Evolutionary conservation across 176 grass and related monocot genomes (phyloP).

Genomic region (Cenchrus purpureus): DNA sequence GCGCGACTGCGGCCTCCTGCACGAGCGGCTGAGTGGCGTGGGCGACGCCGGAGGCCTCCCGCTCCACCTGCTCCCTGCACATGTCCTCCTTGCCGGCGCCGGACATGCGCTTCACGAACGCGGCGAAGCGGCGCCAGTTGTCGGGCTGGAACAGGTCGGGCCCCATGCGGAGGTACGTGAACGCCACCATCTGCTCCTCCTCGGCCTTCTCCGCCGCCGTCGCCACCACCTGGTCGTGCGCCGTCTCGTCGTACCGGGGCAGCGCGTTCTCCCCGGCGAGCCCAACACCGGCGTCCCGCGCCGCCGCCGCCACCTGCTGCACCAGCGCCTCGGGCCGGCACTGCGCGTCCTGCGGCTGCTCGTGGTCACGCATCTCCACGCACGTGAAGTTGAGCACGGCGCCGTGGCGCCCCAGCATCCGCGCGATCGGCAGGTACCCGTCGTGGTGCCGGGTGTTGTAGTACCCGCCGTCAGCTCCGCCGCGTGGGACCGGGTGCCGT

Average conservation of each 20-base stretch:
- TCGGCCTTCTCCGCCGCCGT: constrained; percentile 39
- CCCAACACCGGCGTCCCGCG: constrained; percentile 44
- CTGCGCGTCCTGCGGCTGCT: constrained; percentile 70
- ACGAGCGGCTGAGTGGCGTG: constrained; percentile 62
- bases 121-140: constrained; percentile 74
- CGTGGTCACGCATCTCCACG: constrained; percentile 76
- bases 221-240: constrained; percentile 63
- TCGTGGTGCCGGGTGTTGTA: constrained; percentile 69
- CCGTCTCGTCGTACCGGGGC: constrained; percentile 68
- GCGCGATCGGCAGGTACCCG: constrained; percentile 66
- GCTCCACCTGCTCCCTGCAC: constrained; percentile 41
- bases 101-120: constrained; percentile 67
- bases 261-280: constrained; percentile 78
- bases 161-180: constrained; percentile 83
- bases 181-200: constrained; percentile 70
- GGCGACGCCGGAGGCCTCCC: constrained; percentile 47
- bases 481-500: constrained; percentile 68
- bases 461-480: constrained; percentile 77
- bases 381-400: constrained; percentile 86
- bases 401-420: constrained; percentile 47
- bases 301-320: constrained; percentile 61
- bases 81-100: neutral
- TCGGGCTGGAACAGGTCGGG: constrained; percentile 65
- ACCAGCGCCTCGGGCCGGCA: constrained; percentile 72
- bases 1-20: constrained; percentile 57